Evolutionary conservation across 176 grass and related monocot species (phyloP).

Genomic region (Bolboschoenus planiculmis): DNA sequence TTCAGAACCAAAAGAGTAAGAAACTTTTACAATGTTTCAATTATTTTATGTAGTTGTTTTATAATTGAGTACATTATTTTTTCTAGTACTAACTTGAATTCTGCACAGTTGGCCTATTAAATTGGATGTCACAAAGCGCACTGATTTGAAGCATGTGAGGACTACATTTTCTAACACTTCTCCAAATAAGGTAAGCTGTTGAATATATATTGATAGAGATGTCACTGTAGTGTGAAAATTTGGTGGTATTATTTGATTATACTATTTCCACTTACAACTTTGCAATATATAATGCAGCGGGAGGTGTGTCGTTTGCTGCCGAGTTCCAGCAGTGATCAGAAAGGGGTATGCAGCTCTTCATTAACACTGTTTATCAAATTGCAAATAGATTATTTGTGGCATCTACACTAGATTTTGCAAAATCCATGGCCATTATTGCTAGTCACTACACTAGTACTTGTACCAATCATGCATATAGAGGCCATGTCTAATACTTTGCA

Average conservation of each 20-base stretch:
- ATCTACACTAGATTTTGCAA: slow-evolving; percentile 9
- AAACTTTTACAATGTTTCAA: slow-evolving; percentile 15
- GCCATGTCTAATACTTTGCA: background rate
- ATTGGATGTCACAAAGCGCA: slow-evolving; percentile 90
- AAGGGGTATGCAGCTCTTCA: slow-evolving; percentile 53
- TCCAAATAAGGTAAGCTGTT: slow-evolving; percentile 63
- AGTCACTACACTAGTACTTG: background rate
- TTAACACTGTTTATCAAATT: background rate
- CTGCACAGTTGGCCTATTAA: slow-evolving; percentile 66
- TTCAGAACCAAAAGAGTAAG: slow-evolving; percentile 87
- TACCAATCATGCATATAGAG: background rate
- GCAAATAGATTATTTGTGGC: background rate
- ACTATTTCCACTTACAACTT: background rate
- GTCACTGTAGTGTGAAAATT: background rate
- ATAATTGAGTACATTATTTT: background rate
- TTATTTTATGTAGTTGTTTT: background rate
- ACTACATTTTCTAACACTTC: slow-evolving; percentile 68
- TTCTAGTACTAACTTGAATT: slow-evolving; percentile 1
- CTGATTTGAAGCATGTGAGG: slow-evolving; percentile 71
- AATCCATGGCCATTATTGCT: background rate
- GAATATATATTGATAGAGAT: background rate
- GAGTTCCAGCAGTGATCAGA: slow-evolving; percentile 61
- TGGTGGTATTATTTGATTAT: background rate
- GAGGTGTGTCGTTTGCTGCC: slow-evolving; percentile 75
- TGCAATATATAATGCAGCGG: slow-evolving; percentile 45